Conservation (phyloP, 129 eudicot genomes). For the Centella asiatica region DNA sequence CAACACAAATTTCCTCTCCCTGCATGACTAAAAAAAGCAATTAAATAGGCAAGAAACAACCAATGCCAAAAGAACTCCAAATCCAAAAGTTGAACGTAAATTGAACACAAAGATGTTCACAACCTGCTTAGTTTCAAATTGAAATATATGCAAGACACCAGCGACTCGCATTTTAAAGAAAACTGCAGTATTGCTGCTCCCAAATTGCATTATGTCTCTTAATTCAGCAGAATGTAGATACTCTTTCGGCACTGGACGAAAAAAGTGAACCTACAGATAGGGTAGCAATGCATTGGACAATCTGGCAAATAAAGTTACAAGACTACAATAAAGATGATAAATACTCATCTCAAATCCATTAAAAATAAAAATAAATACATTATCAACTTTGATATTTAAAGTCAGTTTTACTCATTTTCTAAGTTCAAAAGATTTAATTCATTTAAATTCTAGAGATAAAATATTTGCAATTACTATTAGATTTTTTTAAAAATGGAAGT, state of each 20-base stretch:
- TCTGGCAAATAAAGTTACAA: not conserved
- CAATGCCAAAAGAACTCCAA: not conserved
- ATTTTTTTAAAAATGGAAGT: no score
- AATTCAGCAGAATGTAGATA: slow-evolving; percentile 95
- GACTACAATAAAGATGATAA: not conserved
- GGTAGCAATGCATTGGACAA: not conserved
- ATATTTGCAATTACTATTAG: no score
- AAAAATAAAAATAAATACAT: no score
- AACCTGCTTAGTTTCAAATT: slow-evolving; percentile 98
- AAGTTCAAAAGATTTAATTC: no score
- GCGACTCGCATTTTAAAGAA: slow-evolving; percentile 99
- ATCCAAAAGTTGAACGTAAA: not conserved
- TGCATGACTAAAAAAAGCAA: slow-evolving; percentile 17
- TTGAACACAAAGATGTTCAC: not conserved
- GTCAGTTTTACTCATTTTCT: no score
- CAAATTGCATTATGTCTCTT: slow-evolving; percentile 99
- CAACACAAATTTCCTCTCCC: slow-evolving; percentile 99
- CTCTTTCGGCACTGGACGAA: slow-evolving; percentile 97
- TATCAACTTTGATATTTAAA: no score
- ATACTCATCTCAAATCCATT: no score
- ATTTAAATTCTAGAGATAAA: no score
- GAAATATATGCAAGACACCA: slow-evolving; percentile 94
- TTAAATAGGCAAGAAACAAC: not conserved
- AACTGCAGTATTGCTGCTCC: slow-evolving; percentile 98
- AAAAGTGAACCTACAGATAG: slow-evolving; percentile 77